These are phyloP conservation scores for Avena insularis DNA, from an alignment of 176 grass and related monocot species.

Conservation along the genomic window DNA sequence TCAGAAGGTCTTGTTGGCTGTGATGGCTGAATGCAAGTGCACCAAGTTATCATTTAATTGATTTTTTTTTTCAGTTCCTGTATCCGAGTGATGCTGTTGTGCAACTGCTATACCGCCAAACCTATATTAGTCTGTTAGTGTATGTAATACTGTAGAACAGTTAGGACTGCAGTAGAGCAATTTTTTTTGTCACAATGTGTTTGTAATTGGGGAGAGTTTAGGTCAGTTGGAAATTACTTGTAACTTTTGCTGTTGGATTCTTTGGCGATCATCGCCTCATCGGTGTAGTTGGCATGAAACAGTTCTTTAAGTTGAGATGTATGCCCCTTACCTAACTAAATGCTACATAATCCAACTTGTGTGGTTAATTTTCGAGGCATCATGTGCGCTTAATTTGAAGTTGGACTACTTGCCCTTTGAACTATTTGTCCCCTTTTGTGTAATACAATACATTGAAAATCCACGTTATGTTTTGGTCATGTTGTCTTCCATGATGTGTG, in stretches of 20 bases:
- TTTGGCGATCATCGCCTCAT: too few relatives aligned
- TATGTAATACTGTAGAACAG: neutral
- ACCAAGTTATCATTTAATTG: too few relatives aligned
- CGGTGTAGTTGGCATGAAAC: constrained; percentile 6
- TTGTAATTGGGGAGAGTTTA: neutral
- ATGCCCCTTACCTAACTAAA: neutral
- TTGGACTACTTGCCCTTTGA: neutral
- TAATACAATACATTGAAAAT: neutral
- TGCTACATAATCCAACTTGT: neutral
- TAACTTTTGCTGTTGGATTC: neutral
- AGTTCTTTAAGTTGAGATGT: neutral
- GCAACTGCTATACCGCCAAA: neutral
- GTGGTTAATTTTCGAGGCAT: neutral
- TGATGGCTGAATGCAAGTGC: neutral
- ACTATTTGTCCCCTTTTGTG: neutral
- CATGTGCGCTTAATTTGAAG: neutral
- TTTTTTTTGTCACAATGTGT: too few relatives aligned
- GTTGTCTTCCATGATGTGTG: neutral
- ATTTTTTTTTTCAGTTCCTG: neutral
- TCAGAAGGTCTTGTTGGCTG: neutral
- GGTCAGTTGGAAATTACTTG: neutral
- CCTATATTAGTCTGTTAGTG: neutral
- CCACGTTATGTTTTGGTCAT: neutral
- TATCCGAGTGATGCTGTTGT: neutral
- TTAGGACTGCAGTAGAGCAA: neutral